These are phyloP conservation scores for Dentipellis fragilis DNA, from an alignment of 768 basidiomycete genomes.

Conservation along the genomic window DNA sequence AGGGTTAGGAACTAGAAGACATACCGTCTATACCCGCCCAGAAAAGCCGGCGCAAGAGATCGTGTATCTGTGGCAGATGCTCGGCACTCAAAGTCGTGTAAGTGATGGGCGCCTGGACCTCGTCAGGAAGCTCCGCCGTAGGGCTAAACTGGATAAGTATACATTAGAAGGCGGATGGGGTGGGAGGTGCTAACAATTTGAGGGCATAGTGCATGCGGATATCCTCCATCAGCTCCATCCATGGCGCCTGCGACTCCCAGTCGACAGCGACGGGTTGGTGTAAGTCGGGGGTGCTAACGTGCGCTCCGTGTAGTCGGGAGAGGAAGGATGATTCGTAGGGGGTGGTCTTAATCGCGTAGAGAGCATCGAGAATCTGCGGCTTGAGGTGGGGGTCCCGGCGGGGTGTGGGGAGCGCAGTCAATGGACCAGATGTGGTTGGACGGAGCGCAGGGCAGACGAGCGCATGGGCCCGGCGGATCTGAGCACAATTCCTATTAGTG, in stretches of 20 bases:
- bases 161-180: neutral
- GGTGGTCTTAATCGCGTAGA: constrained; percentile 50
- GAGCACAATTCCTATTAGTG: neutral
- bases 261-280: constrained; percentile 44
- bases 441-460: constrained; percentile 8
- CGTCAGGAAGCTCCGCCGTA: constrained; percentile 33
- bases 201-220: constrained; percentile 54
- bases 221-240: constrained; percentile 70
- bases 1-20: constrained; percentile 8
- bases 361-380: constrained; percentile 34
- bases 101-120: constrained; percentile 42
- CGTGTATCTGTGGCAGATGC: constrained; percentile 65
- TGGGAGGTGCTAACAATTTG: constrained; percentile 39
- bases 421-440: constrained; percentile 9
- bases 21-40: constrained; percentile 73
- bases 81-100: constrained; percentile 49
- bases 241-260: constrained; percentile 63
- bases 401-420: constrained; percentile 28
- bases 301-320: constrained; percentile 46
- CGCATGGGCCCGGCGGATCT: constrained; percentile 16
- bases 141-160: constrained; percentile 32
- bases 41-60: constrained; percentile 55
- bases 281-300: constrained; percentile 13
- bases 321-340: constrained; percentile 58
- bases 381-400: constrained; percentile 17